Evolutionary conservation across 768 basidiomycete genomes (phyloP).

Genomic region (Xerocomus potaroensis): DNA sequence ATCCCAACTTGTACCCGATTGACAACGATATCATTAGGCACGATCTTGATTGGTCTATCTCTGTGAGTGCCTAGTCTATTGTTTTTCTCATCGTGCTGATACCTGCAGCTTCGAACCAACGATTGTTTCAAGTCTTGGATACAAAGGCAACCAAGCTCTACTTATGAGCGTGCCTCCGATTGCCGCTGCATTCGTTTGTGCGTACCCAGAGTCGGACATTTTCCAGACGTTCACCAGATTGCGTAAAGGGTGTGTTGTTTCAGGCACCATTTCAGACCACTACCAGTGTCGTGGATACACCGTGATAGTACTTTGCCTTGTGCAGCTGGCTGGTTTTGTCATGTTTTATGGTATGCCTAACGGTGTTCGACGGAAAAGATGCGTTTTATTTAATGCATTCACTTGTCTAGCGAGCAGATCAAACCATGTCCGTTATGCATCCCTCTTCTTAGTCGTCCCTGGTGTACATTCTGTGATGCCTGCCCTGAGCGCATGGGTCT

Average conservation of each 20-base stretch:
- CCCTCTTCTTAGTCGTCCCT: constrained; percentile 51
- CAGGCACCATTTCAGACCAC: constrained; percentile 49
- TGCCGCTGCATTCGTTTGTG: constrained; percentile 43
- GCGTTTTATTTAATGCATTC: neutral
- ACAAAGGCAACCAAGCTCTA: constrained; percentile 48
- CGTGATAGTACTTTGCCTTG: constrained; percentile 39
- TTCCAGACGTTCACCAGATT: neutral
- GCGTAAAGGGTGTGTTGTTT: constrained; percentile 31
- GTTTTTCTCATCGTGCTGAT: too few species aligned
- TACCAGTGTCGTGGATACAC: constrained; percentile 48
- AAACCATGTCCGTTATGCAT: constrained; percentile 44
- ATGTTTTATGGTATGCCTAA: constrained; percentile 1
- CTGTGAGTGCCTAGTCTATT: too few species aligned
- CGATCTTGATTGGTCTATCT: too few species aligned
- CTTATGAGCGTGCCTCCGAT: constrained; percentile 59
- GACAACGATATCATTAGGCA: too few species aligned
- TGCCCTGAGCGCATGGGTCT: constrained; percentile 50
- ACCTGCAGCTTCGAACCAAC: constrained; percentile 59
- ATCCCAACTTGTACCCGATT: too few species aligned
- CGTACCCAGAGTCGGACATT: constrained; percentile 11
- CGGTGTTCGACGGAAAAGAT: too few species aligned
- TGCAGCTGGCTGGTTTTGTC: constrained; percentile 33
- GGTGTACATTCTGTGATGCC: constrained; percentile 49
- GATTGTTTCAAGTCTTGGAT: constrained; percentile 60
- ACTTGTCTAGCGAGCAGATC: constrained; percentile 26